These are phyloP conservation scores for Fagus crenata DNA, from an alignment of 306 rosid genomes.

Conservation along the genomic window DNA sequence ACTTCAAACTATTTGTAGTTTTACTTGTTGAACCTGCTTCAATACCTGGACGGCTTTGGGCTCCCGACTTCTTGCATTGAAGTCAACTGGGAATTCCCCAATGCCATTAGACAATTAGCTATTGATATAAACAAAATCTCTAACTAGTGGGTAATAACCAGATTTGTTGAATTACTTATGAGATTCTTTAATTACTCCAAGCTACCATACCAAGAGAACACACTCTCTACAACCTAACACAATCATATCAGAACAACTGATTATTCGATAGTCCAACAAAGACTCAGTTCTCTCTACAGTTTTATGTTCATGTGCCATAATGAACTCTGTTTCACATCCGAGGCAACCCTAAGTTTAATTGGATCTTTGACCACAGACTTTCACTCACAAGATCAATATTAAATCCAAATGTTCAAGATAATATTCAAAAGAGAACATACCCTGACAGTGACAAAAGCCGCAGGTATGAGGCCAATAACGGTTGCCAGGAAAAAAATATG, in stretches of 20 bases:
- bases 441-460: slow-evolving; percentile 93
- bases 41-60: background rate
- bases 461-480: slow-evolving; percentile 83
- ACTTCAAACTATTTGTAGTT: background rate
- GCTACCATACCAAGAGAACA: background rate
- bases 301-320: background rate
- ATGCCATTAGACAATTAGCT: background rate
- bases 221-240: background rate
- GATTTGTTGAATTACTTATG: background rate
- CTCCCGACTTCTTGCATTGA: background rate
- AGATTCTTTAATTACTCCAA: background rate
- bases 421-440: slow-evolving; percentile 36
- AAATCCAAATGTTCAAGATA: slow-evolving; percentile 7
- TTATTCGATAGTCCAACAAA: background rate
- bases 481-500: slow-evolving; percentile 80
- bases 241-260: background rate
- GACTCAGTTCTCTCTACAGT: background rate
- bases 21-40: background rate
- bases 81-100: background rate
- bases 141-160: background rate
- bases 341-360: background rate
- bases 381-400: background rate
- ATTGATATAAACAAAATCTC: background rate
- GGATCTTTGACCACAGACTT: background rate
- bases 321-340: background rate